Evolutionary conservation across 2,329 filamentous ascomycete genomes (phyloP).

Genomic region (Botryotinia convoluta): DNA sequence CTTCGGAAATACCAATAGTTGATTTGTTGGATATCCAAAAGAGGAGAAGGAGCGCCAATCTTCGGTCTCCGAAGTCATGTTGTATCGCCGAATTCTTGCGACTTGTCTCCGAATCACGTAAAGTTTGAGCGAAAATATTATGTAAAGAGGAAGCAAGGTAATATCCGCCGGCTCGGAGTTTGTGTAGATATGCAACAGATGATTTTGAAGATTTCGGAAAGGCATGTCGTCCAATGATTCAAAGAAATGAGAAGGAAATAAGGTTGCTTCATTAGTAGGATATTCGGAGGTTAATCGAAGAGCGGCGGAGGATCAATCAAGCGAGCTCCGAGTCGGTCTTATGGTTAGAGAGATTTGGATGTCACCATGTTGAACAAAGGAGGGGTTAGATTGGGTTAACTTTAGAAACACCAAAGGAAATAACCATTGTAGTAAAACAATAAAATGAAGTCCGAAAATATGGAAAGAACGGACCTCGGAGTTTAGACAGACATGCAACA

Average conservation of each 20-base stretch:
- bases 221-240: not conserved
- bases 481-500: slow-evolving; percentile 8
- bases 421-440: not conserved
- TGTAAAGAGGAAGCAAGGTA: not conserved
- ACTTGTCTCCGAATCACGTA: not conserved
- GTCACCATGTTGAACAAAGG: not conserved
- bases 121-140: not conserved
- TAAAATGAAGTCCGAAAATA: not conserved
- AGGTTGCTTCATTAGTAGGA: not conserved
- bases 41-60: not conserved
- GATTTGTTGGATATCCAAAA: not conserved
- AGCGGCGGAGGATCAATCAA: not conserved
- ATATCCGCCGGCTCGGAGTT: not conserved
- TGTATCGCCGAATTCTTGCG: not conserved
- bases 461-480: slow-evolving; percentile 6
- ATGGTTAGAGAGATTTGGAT: not conserved
- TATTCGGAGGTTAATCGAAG: not conserved
- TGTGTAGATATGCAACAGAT: not conserved
- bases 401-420: not conserved
- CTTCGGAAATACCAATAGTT: not conserved
- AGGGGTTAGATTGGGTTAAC: not conserved
- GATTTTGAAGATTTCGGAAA: not conserved
- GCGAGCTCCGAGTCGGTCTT: not conserved
- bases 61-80: not conserved
- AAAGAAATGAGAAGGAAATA: not conserved